phyloP scores from a whole-genome alignment of 768 basidiomycete genomes.

The Termitomyces sp. region DNA sequence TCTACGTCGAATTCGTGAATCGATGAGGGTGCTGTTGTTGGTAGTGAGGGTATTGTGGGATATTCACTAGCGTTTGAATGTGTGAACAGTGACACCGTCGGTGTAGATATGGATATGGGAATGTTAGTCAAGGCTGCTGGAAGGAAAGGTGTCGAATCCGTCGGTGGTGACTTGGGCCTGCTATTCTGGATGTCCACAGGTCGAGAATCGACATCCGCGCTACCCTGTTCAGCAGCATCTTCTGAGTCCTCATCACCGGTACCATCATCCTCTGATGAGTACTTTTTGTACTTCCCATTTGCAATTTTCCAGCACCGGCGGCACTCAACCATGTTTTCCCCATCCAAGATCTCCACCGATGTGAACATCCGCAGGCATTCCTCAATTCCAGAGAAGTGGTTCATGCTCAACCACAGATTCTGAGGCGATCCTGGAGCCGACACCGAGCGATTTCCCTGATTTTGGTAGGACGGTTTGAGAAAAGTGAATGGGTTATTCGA shows the following conservation, averaged over 20 bases:
- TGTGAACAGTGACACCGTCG: slow-evolving; percentile 29
- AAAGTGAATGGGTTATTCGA: slow-evolving; percentile 42
- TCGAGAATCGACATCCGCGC: background rate
- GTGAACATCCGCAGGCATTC: slow-evolving; percentile 88
- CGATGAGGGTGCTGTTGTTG: slow-evolving; percentile 21
- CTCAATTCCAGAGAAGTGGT: slow-evolving; percentile 55
- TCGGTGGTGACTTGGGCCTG: slow-evolving; percentile 1
- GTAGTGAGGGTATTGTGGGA: slow-evolving; percentile 36
- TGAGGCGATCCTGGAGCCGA: slow-evolving; percentile 10
- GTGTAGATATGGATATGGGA: slow-evolving; percentile 35
- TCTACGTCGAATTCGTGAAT: slow-evolving; percentile 22
- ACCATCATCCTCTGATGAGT: slow-evolving; percentile 24
- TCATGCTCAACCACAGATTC: slow-evolving; percentile 41
- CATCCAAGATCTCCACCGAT: slow-evolving; percentile 87
- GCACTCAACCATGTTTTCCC: slow-evolving; percentile 93
- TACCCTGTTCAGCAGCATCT: slow-evolving; percentile 7
- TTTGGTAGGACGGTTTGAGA: slow-evolving; percentile 29
- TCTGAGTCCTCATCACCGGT: slow-evolving; percentile 20
- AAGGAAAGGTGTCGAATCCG: slow-evolving; percentile 10
- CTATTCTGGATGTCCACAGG: background rate
- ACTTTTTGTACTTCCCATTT: slow-evolving; percentile 50
- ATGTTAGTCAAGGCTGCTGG: slow-evolving; percentile 18
- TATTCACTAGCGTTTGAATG: slow-evolving; percentile 20
- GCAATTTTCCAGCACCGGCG: slow-evolving; percentile 91
- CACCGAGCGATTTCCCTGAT: slow-evolving; percentile 8